phyloP scores from a whole-genome alignment of 768 basidiomycete genomes.

The Daedaleopsis sinensis region DNA sequence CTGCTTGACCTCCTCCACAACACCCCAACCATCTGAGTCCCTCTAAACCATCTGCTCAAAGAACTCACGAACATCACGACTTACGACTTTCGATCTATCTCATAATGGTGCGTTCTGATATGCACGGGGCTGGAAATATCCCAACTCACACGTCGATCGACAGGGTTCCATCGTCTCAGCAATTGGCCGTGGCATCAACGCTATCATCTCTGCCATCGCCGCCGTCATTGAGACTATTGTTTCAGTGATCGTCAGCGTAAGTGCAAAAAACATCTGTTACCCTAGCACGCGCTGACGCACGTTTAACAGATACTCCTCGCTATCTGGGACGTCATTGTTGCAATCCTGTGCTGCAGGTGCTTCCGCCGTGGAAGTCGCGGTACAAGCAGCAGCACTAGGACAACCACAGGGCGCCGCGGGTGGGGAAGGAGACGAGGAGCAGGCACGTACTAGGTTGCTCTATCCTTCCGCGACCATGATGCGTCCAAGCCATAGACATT shows the following conservation, averaged over 20 bases:
- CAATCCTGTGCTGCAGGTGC: slow-evolving; percentile 39
- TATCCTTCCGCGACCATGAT: neutral
- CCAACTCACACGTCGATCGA: neutral
- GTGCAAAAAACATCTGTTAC: slow-evolving; percentile 20
- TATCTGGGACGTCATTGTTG: slow-evolving; percentile 59
- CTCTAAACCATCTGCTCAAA: too few species aligned
- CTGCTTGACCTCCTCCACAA: too few species aligned
- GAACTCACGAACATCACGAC: neutral
- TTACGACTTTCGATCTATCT: neutral
- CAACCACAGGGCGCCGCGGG: neutral
- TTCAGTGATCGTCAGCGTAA: slow-evolving; percentile 56
- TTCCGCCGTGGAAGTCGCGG: slow-evolving; percentile 21
- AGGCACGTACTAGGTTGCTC: neutral
- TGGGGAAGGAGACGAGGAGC: neutral
- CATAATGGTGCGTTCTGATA: slow-evolving; percentile 1
- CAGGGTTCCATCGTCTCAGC: slow-evolving; percentile 63
- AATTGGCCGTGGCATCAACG: slow-evolving; percentile 57
- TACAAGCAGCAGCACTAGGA: neutral
- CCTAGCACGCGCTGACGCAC: too few species aligned
- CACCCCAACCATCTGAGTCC: too few species aligned
- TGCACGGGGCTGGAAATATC: too few species aligned
- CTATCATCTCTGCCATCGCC: slow-evolving; percentile 62
- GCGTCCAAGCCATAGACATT: too few species aligned
- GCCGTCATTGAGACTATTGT: slow-evolving; percentile 55
- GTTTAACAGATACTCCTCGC: slow-evolving; percentile 53